Evolutionary conservation across 2,329 filamentous ascomycete genomes (phyloP).

Genomic region (Onygenales sp.): DNA sequence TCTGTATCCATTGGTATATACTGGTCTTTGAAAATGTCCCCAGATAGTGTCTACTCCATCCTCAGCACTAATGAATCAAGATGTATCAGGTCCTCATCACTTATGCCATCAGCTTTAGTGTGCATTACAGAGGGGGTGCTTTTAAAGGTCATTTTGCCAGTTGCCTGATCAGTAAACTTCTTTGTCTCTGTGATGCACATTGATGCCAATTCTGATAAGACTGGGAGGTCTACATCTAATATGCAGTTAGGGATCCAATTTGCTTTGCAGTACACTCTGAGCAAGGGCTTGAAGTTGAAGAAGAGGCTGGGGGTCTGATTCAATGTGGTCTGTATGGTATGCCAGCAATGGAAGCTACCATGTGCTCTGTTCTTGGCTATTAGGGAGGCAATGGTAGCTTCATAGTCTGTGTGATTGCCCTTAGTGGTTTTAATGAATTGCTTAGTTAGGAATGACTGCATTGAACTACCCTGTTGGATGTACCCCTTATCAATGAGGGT

Average conservation of each 20-base stretch:
- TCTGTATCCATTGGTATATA: no score
- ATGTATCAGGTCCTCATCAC: conserved; percentile 10
- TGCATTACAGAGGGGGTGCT: conserved; percentile 21
- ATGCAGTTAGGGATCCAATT: conserved; percentile 29
- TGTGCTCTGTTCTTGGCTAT: not conserved
- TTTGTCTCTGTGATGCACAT: conserved; percentile 21
- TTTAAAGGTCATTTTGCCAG: conserved; percentile 18
- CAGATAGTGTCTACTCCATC: not conserved
- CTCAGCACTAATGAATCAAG: conserved; percentile 2
- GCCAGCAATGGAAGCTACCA: not conserved
- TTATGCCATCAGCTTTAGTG: conserved; percentile 11
- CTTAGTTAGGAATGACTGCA: conserved; percentile 26
- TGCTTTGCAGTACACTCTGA: conserved; percentile 21
- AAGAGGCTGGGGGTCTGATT: conserved; percentile 13
- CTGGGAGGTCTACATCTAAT: conserved; percentile 23
- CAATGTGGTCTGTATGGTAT: conserved; percentile 11
- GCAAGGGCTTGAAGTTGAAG: conserved; percentile 26
- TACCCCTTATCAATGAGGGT: conserved; percentile 37
- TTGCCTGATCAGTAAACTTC: conserved; percentile 17
- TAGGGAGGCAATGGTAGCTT: conserved; percentile 8
- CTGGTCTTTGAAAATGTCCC: not conserved
- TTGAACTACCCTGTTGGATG: conserved; percentile 17
- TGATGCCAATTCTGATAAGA: conserved; percentile 16
- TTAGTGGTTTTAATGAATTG: conserved; percentile 12
- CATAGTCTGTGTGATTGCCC: conserved; percentile 22